A percentile compares a stretch with the other conserved stretches of the same genome.
Conservation (phyloP, 164 flowering plant species). For the Akebia trifoliata region DNA sequence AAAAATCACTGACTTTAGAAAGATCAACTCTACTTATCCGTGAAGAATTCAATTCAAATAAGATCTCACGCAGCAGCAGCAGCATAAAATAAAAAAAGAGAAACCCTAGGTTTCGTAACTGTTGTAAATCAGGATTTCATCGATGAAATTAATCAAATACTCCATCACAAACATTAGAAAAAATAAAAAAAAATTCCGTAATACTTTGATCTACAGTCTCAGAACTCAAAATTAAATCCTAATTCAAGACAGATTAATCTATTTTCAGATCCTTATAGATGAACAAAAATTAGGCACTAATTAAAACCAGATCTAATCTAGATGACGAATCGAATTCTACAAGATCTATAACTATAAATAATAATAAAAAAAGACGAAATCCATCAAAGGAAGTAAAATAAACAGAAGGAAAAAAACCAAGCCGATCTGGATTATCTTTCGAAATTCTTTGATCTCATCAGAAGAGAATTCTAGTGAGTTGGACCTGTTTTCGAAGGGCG, state of each 20-base stretch:
- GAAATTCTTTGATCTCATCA: neutral
- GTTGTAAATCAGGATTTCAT: no score
- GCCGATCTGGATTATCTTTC: neutral
- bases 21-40: no score
- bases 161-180: neutral
- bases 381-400: neutral
- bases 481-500: constrained; percentile 72
- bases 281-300: no score
- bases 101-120: constrained; percentile 5
- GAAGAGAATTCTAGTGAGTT: neutral
- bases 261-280: no score
- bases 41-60: no score
- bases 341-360: no score
- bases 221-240: neutral
- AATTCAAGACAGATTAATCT: no score
- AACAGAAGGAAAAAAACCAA: neutral
- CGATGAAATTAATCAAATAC: neutral
- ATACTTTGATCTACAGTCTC: neutral
- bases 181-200: no score
- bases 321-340: neutral
- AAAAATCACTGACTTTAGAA: no score
- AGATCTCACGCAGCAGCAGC: neutral
- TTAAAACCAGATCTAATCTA: no score
- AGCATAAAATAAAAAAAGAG: neutral
- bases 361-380: neutral